Percentiles rank a stretch among this genome's conserved stretches.
phyloP scores from a whole-genome alignment of 2,329 filamentous ascomycete species.

The Fusarium sp. region DNA sequence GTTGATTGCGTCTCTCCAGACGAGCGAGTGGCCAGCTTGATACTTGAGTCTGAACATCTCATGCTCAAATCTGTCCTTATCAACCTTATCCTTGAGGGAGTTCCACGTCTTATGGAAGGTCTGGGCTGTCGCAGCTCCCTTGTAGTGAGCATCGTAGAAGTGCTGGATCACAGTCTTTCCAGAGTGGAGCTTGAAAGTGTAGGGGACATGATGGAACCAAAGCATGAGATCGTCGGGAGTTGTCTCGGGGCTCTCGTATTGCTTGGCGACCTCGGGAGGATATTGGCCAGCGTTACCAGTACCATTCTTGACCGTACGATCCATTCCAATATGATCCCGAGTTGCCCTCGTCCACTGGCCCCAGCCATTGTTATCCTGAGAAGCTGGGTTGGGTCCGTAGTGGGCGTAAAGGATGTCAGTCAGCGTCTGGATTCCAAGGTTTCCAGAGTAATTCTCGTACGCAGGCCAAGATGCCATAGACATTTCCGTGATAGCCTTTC shows the following conservation, averaged over 20 bases:
- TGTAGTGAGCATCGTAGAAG: constrained; percentile 73
- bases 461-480: constrained; percentile 77
- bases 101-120: constrained; percentile 67
- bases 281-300: constrained; percentile 76
- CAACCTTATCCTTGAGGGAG: constrained; percentile 65
- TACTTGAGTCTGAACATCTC: constrained; percentile 69
- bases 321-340: constrained; percentile 71
- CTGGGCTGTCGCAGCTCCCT: constrained; percentile 69
- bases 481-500: constrained; percentile 69
- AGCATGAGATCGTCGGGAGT: constrained; percentile 76
- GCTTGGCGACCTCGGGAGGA: constrained; percentile 65
- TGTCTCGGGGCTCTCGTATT: constrained; percentile 69
- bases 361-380: constrained; percentile 75
- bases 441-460: constrained; percentile 77
- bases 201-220: constrained; percentile 81
- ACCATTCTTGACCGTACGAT: constrained; percentile 74
- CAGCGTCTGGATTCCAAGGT: constrained; percentile 76
- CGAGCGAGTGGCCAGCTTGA: constrained; percentile 75
- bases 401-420: constrained; percentile 74
- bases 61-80: constrained; percentile 68
- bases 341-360: constrained; percentile 78
- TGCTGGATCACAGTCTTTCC: constrained; percentile 76
- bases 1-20: constrained; percentile 76
- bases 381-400: constrained; percentile 72
- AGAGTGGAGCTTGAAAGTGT: constrained; percentile 69